Conservation (phyloP, 176 grass and related monocot species). For the Triticum dicoccoides region DNA sequence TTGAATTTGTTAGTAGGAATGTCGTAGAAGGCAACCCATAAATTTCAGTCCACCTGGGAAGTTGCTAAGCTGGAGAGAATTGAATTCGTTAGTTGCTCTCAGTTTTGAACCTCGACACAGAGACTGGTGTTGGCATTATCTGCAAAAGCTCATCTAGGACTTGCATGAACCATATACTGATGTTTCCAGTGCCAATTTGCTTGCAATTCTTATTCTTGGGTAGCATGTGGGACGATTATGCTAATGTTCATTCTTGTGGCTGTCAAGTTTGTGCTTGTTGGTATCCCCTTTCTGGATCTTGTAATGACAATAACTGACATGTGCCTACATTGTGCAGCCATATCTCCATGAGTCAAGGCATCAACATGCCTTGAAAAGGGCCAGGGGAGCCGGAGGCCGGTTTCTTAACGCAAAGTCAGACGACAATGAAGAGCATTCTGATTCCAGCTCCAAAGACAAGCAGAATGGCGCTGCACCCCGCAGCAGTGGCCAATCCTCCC, state of each 20-base stretch:
- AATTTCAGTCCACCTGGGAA: not conserved
- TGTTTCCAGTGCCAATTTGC: not conserved
- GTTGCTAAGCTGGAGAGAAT: not conserved
- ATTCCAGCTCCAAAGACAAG: conserved; percentile 44
- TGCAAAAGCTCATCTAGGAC: not conserved
- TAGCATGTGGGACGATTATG: conserved; percentile 1
- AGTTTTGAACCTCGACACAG: not conserved
- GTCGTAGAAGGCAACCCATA: too few species aligned
- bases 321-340: conserved; percentile 31
- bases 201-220: not conserved
- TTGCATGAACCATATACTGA: not conserved
- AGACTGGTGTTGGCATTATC: not conserved
- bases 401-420: conserved; percentile 64
- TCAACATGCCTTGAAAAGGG: conserved; percentile 66
- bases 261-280: not conserved
- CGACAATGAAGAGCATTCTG: conserved; percentile 44
- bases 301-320: not conserved
- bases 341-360: conserved; percentile 69
- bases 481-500: conserved; percentile 14
- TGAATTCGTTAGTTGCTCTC: not conserved
- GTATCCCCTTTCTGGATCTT: conserved; percentile 8
- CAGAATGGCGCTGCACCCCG: conserved; percentile 13
- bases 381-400: conserved; percentile 63
- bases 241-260: not conserved
- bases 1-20: too few species aligned